Evolutionary conservation across 306 rosid species (phyloP).

Genomic region (Pueraria montana): DNA sequence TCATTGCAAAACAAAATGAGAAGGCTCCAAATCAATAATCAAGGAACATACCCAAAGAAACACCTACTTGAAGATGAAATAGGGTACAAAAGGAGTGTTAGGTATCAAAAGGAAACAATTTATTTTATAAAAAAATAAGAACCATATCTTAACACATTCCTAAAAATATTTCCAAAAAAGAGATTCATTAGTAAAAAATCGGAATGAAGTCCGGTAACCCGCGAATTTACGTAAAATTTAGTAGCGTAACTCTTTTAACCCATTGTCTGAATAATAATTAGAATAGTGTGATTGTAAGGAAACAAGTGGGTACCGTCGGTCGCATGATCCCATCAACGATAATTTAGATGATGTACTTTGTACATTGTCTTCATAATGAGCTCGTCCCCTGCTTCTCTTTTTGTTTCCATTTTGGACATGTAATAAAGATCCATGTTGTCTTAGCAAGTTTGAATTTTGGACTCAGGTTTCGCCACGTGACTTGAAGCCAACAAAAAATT

Average conservation of each 20-base stretch:
- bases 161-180: not conserved
- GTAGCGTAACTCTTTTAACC: not conserved
- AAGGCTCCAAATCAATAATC: no score
- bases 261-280: not conserved
- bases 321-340: slow-evolving; percentile 45
- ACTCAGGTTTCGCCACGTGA: slow-evolving; percentile 41
- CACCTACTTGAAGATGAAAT: no score
- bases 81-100: no score
- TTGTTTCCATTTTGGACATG: slow-evolving; percentile 36
- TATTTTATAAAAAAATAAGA: not conserved
- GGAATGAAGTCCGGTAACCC: not conserved
- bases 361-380: slow-evolving; percentile 29
- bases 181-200: not conserved
- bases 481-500: slow-evolving; percentile 8
- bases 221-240: slow-evolving; percentile 18
- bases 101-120: no score
- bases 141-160: not conserved
- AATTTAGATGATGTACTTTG: slow-evolving; percentile 47
- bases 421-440: slow-evolving; percentile 22
- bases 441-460: slow-evolving; percentile 30
- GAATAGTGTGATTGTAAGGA: slow-evolving; percentile 25
- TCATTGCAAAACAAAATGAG: not conserved
- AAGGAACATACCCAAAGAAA: no score
- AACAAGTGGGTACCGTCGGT: slow-evolving; percentile 33
- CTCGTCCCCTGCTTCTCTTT: slow-evolving; percentile 27